These are phyloP conservation scores for Quercus mongolica DNA, from an alignment of 306 rosid genomes.

Conservation along the genomic window DNA sequence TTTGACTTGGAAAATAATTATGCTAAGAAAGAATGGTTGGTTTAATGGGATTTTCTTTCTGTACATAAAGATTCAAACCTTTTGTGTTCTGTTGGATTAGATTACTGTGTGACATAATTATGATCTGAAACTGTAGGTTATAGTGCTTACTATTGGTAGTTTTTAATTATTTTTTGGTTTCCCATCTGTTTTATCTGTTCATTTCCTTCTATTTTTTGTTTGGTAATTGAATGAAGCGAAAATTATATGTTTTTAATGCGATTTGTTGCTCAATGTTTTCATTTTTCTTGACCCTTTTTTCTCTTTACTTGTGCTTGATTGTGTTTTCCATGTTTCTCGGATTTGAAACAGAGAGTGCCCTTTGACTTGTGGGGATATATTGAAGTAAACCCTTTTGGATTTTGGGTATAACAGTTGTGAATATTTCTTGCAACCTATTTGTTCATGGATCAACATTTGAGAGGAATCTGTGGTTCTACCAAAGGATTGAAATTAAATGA, in stretches of 20 bases:
- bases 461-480: slow-evolving; percentile 9
- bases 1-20: background rate
- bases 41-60: background rate
- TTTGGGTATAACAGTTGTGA: background rate
- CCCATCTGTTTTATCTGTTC: background rate
- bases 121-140: background rate
- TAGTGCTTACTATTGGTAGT: background rate
- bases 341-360: background rate
- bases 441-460: slow-evolving; percentile 25
- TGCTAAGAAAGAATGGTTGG: background rate
- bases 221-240: background rate
- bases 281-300: background rate
- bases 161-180: background rate
- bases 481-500: slow-evolving; percentile 12
- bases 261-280: background rate
- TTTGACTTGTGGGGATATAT: background rate
- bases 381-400: background rate
- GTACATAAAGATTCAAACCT: background rate
- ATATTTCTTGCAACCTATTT: background rate
- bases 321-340: background rate
- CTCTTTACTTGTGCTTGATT: background rate
- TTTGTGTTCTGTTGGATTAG: background rate
- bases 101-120: background rate
- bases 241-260: background rate
- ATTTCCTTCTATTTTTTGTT: background rate